Evolutionary conservation across 2,329 filamentous ascomycete genomes (phyloP).

Genomic region (Cercospora citrullina): DNA sequence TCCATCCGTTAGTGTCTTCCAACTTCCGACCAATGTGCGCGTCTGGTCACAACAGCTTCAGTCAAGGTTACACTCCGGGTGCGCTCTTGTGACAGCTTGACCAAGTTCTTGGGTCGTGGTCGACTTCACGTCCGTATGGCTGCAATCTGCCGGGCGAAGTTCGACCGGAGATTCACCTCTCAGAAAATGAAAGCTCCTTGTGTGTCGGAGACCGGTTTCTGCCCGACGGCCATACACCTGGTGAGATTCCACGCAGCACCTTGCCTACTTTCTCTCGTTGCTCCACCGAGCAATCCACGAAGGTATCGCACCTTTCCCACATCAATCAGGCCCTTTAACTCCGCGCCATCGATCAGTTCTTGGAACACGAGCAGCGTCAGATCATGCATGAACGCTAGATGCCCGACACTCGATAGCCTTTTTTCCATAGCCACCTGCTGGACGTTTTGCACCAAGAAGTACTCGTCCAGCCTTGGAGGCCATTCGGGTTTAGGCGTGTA

Average conservation of each 20-base stretch:
- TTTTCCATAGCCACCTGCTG: slow-evolving; percentile 27
- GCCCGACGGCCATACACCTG: slow-evolving; percentile 26
- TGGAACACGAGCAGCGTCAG: slow-evolving; percentile 26
- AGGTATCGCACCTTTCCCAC: slow-evolving; percentile 22
- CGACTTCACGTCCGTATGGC: background rate
- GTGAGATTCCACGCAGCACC: slow-evolving; percentile 30
- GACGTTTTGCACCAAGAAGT: slow-evolving; percentile 24
- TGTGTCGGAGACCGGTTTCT: slow-evolving; percentile 19
- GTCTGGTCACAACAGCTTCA: background rate
- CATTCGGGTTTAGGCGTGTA: slow-evolving; percentile 24
- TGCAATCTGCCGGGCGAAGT: background rate
- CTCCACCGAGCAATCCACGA: slow-evolving; percentile 22
- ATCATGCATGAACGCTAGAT: slow-evolving; percentile 28
- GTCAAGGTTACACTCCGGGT: slow-evolving; percentile 11
- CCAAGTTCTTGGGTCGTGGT: background rate
- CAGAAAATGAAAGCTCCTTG: slow-evolving; percentile 16
- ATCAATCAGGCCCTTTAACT: slow-evolving; percentile 21
- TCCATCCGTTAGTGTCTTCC: slow-evolving; percentile 1
- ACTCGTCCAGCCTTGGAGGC: slow-evolving; percentile 25
- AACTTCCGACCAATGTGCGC: background rate
- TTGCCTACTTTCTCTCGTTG: slow-evolving; percentile 24
- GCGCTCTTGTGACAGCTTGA: background rate
- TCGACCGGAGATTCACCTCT: background rate
- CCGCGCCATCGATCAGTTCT: slow-evolving; percentile 28
- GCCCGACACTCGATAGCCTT: slow-evolving; percentile 21